Evolutionary conservation across 1,284 basidiomycete genomes (phyloP).

Genomic region (Apiotrichum gracile): DNA sequence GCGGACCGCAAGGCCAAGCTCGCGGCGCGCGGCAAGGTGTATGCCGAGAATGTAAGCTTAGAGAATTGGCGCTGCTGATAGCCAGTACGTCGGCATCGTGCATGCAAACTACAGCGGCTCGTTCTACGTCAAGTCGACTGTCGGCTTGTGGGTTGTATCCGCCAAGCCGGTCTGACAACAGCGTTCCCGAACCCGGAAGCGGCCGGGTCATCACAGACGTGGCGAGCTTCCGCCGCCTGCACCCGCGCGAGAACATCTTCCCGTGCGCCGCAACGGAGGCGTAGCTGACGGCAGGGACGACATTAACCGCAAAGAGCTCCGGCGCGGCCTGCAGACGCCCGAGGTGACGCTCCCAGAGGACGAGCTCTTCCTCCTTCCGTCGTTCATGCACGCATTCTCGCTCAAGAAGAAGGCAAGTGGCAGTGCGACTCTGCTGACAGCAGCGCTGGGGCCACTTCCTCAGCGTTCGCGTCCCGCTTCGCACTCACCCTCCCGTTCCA

Average conservation of each 20-base stretch:
- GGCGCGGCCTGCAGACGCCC: not conserved
- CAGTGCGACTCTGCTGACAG: too few relatives aligned
- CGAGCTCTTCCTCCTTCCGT: not conserved
- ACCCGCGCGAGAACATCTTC: constrained; percentile 14
- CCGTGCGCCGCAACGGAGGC: not conserved
- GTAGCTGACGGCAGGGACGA: not conserved
- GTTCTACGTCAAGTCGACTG: constrained; percentile 15
- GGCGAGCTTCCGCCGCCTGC: constrained; percentile 11
- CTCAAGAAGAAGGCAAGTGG: not conserved
- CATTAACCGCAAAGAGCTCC: not conserved
- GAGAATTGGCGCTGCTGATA: not conserved
- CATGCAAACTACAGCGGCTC: constrained; percentile 15
- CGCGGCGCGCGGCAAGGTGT: not conserved
- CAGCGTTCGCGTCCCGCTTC: constrained; percentile 20
- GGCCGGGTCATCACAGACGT: constrained; percentile 17
- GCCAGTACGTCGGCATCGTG: not conserved
- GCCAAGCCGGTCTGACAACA: not conserved
- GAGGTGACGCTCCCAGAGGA: not conserved
- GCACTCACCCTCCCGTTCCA: constrained; percentile 17
- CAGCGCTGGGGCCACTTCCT: constrained; percentile 21
- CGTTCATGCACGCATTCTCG: not conserved
- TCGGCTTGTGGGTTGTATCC: constrained; percentile 8
- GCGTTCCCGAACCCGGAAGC: constrained; percentile 6
- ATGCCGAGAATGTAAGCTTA: not conserved
- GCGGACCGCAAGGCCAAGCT: not conserved